Base-by-base conservation (phyloP, 352 stramenopile genomes). In the Phytophthora vignae region DNA sequence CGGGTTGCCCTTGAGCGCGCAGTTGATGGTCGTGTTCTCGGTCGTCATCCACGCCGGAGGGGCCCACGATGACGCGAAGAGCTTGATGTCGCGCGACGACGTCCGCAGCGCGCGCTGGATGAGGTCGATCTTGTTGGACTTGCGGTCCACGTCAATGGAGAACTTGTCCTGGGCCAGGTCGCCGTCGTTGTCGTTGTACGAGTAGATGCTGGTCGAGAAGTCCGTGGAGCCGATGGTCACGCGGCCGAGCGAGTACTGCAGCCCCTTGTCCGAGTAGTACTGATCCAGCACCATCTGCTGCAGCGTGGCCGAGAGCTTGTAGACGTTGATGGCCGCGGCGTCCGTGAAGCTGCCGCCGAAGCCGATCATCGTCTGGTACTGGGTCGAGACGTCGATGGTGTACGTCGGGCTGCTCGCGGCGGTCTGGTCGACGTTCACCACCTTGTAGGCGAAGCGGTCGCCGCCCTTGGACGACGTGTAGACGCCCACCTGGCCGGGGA, bases 261-360 rank as follows among this genome's bases (percentile, higher is more conserved):
- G 75, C 0, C 91, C 92, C n/a, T 64, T 77, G 3, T 87, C 69
- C 11, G 72, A 72, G 66, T 86, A 97, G 67, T 97, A 96, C 31
- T 87, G 77, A 33, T 95, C 78, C 21, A 96, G 38, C 12, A 93
- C 61, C 63, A 89, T 74, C n/a, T 90, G 60, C 61, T 96, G 88
- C 21, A 94, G 57, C 21, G 64, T 63, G 1, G 72, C 31, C 7
- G 69, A 67, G 14, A 97, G 65, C 57, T 88, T 91, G 64, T 89
- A 85, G 38, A 97, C 69, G 71, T 95, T 94, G 66, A 94, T 90
- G 12, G 89, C 77, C 17, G 90, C 81, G 1, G 88, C 78, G 58
- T 98, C 92, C 17, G 92, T 98, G 78, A 98, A 97, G 9, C 90
- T 85, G 9, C 90, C 92, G 11, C 92, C 92, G 67, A 98, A 98